These are phyloP conservation scores for Poronia punctata DNA, from an alignment of 495 filamentous ascomycete species.

Conservation along the genomic window DNA sequence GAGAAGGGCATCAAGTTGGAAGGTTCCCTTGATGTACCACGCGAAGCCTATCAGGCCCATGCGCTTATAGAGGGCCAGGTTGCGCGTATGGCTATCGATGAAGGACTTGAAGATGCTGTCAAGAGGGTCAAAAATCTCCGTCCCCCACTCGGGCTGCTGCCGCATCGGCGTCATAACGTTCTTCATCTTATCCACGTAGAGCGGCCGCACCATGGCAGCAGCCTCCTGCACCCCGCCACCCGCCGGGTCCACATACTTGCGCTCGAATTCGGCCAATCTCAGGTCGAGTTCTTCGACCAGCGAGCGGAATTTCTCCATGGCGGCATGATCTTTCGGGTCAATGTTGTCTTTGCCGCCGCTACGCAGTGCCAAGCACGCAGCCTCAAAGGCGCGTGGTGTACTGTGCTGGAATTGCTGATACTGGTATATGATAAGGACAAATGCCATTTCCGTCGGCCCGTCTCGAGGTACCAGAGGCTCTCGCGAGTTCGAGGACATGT, in stretches of 20 bases:
- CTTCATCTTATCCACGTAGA: constrained; percentile 32
- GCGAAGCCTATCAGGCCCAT: constrained; percentile 30
- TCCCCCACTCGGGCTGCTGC: constrained; percentile 28
- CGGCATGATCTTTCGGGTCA: constrained; percentile 14
- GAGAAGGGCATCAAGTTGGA: constrained; percentile 41
- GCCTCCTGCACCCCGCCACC: constrained; percentile 51
- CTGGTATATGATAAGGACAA: constrained; percentile 45
- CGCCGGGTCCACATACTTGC: constrained; percentile 47
- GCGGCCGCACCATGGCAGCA: constrained; percentile 35
- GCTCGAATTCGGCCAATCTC: constrained; percentile 37
- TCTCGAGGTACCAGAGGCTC: constrained; percentile 38
- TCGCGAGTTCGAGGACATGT: constrained; percentile 45
- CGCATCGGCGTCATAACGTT: constrained; percentile 30
- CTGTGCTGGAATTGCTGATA: constrained; percentile 37
- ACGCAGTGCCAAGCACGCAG: constrained; percentile 29
- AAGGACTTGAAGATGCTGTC: constrained; percentile 39
- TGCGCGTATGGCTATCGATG: constrained; percentile 29
- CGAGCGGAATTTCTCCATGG: constrained; percentile 39
- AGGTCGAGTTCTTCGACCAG: constrained; percentile 34
- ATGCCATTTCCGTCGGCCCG: constrained; percentile 59
- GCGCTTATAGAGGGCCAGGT: constrained; percentile 26
- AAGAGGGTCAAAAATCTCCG: constrained; percentile 23
- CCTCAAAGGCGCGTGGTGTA: constrained; percentile 26
- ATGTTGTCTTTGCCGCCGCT: constrained; percentile 1
- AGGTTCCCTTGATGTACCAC: constrained; percentile 39